Conservation (phyloP, 108 stramenopile species). For the Cyclotella choctawhatcheeana region DNA sequence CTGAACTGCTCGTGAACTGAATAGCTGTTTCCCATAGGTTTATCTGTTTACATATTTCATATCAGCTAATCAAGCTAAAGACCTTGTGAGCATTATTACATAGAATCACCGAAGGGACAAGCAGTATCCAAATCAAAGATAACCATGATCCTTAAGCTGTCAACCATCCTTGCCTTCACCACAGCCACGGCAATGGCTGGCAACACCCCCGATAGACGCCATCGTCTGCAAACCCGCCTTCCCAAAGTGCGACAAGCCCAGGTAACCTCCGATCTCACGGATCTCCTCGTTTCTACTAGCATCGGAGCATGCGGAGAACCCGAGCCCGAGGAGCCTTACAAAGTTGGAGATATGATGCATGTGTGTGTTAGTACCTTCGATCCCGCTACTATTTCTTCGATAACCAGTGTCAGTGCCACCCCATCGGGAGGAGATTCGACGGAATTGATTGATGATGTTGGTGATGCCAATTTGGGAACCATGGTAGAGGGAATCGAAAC, state of each 20-base stretch:
- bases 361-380: constrained; percentile 1
- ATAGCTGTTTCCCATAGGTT: no score
- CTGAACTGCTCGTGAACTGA: no score
- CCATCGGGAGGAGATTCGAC: not conserved
- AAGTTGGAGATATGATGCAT: constrained; percentile 4
- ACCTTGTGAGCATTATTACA: not conserved
- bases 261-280: not conserved
- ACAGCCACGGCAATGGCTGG: not conserved
- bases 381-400: not conserved
- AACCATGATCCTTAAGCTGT: not conserved
- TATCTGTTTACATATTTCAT: not conserved
- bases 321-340: not conserved
- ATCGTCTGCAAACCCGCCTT: not conserved
- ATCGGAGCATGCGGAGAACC: constrained; percentile 1
- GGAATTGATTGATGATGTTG: not conserved
- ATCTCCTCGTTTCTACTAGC: not conserved
- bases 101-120: not conserved
- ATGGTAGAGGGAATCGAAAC: constrained; percentile 3
- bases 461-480: constrained; percentile 7
- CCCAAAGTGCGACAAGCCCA: constrained; percentile 2
- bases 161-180: not conserved
- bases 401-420: not conserved
- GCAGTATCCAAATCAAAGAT: not conserved
- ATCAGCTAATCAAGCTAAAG: not conserved
- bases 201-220: not conserved